Base-by-base conservation (phyloP, 1,284 basidiomycete species). In the Ceratobasidium sp. region DNA sequence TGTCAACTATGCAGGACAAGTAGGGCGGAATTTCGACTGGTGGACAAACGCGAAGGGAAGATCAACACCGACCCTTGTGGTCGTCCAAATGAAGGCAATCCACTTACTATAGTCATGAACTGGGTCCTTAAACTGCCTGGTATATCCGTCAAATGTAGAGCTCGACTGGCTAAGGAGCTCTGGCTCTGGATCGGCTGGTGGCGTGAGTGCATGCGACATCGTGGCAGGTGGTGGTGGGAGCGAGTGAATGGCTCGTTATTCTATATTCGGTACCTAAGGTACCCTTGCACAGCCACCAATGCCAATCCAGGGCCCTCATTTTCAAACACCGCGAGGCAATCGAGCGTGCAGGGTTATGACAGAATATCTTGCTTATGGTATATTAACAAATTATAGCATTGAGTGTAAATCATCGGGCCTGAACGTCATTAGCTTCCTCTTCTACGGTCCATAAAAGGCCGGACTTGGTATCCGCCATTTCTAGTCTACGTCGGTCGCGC, bases 51-150 rank as follows among this genome's bases (percentile, higher is more conserved):
- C 45, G 5, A 23, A 18, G 28, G 50, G 70, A 46, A 9, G 57
- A 50, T 50, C 32, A 23, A 32, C 57, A 26, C 26, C 18, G 39
- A 46, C 18, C 46, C 43, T 52, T 45, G 55, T 41, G 18, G 26
- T 28, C 26, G n/a, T n/a, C 26, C 46, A 36, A 58, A 71, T 64
- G 60, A 43, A 41, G 58, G 21, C 18, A 36, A 9, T 18, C 67
- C 75, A 26, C 84, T 67, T 73, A 86, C 85, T 83, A 73, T 82
- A 83, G 73, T 84, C 83, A 74, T 86, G 84, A 10, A 87, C 81
- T 6, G 83, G 81, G 76, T 86, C 85, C 74, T 84, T 84, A 73
- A 85, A 72, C n/a, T 32, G 45, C 39, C 65, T 69, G 18, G 65
- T 53, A 34, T 57, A 69, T 16, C 52, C 65, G 14, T 69, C 65